Evolutionary conservation across 2,329 filamentous ascomycete genomes (phyloP), one percentile per base, ranked within the genome.

Genomic region (Penicillium thymicola): DNA sequence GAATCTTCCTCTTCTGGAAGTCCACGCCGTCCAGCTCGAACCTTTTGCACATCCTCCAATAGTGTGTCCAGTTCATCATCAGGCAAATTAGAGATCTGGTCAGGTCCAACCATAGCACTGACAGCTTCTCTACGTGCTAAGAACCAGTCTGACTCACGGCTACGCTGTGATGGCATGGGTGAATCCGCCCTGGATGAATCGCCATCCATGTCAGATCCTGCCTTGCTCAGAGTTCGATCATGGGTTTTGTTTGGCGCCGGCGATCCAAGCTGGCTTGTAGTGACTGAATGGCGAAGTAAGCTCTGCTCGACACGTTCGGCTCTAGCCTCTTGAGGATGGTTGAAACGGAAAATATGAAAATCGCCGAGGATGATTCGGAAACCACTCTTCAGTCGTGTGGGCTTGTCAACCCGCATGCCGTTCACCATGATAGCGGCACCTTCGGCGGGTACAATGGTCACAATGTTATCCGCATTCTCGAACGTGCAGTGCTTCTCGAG

Each of bases 341-440:
- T 99, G 79, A 99, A 99, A 55, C 94, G 84, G 77, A 99, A 97
- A 59, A 99, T 99, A 73, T 99, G 94, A 67, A 99, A 99, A 74
- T 99, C 94, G 40, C 94, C 94, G 10, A 99, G 81, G 60, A 99
- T 99, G 52, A 99, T 89, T 59, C 94, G 89, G 72, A 92, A 96
- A 6, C 94, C 94, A 67, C 92, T 97, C 69, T 92, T 88, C 42
- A 99, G 80, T 62, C 92, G 85, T 63, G 88, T 92, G 1, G 92
- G 87, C 67, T 92, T 92, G 52, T 92, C 86, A 52, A 97, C 89
- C 18, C 92, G 89, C 62, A 93, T 85, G 56, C 94, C 94, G 68
- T 99, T 99, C 51, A 99, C 91, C 94, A 99, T 99, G 56, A 99
- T 90, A 11, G 92, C 91, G 1, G 94, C 94, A n/a, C 90, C 91